Base-by-base conservation (phyloP, 345 rosid species). In the Citrus sp. region DNA sequence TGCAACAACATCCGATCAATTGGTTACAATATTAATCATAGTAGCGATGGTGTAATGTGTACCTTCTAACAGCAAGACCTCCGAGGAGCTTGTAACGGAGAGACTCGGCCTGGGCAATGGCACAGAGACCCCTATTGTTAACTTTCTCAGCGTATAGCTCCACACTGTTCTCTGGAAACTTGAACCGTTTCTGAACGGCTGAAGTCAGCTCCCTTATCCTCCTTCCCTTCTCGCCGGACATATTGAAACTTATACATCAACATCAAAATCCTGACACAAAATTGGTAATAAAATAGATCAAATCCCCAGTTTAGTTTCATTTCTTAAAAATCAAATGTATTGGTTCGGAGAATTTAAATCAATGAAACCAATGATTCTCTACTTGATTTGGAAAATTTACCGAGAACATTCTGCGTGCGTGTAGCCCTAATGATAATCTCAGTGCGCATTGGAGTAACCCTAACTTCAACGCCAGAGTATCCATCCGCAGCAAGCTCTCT, bases 71-170 rank as follows among this genome's bases (percentile, higher is more conserved):
- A 38, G 98, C 98, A 74, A 92, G 98, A 32, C 97, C 97, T 73
- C 98, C 95, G 2, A 94, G 94, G 67, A 94, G 95, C 86, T 92
- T 94, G 82, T 92, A 91, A 2, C 97, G 94, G 54, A 94, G 90
- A 81, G 97, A 94, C 82, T 94, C 97, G 2, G 94, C 98, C 84
- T 92, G 97, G 63, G 97, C 98, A 90, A 92, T 91, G 62, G 97
- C 98, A 30, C 98, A 94, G 56, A 94, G 98, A 28, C 95, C 98
- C 75, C 93, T 91, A 77, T 81, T 89, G 84, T 70, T 82, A 22
- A 90, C 94, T 77, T 93, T 93, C 78, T 93, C 98, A 62, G 96
- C 93, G 63, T 93, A 92, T 2, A 92, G 92, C 84, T 93, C 98
- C 16, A 93, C 94, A 49, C 91, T 90, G 86, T 89, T 89, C 70